Evolutionary conservation across 805 yeast species (phyloP).

Genomic region (Ascoidea rubescens): DNA sequence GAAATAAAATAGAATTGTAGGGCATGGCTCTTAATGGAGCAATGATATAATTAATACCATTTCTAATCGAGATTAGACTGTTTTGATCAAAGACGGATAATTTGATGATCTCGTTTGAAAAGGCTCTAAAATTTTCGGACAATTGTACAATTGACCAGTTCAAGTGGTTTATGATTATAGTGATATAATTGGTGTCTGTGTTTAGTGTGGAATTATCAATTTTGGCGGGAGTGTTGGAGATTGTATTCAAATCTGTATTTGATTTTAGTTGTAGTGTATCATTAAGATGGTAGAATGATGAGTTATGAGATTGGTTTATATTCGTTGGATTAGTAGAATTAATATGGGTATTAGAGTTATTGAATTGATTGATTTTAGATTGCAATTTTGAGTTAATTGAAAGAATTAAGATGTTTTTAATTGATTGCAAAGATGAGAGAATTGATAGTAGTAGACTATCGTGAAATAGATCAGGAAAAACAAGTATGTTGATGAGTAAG

Average conservation of each 20-base stretch:
- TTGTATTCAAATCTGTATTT: not conserved
- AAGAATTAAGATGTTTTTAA: not conserved
- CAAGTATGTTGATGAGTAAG: slow-evolving; percentile 18
- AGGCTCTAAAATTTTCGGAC: slow-evolving; percentile 29
- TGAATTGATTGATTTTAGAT: not conserved
- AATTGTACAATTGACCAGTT: slow-evolving; percentile 19
- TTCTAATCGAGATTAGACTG: slow-evolving; percentile 23
- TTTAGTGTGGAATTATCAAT: no score
- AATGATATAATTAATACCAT: slow-evolving; percentile 24
- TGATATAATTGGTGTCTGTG: slow-evolving; percentile 1
- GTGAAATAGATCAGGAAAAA: slow-evolving; percentile 30
- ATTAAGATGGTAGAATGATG: not conserved
- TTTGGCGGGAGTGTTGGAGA: not conserved
- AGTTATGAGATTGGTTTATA: not conserved
- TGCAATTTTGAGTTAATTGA: not conserved
- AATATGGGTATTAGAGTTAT: not conserved
- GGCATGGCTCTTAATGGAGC: slow-evolving; percentile 29
- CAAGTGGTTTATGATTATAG: slow-evolving; percentile 15
- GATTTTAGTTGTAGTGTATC: not conserved
- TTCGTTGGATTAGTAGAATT: not conserved
- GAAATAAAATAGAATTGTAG: slow-evolving; percentile 12
- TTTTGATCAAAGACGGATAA: slow-evolving; percentile 20
- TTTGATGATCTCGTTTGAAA: slow-evolving; percentile 22
- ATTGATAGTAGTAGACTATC: slow-evolving; percentile 17
- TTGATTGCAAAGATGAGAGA: slow-evolving; percentile 9